A percentile compares a stretch with the other conserved stretches of the same genome.
Evolutionary conservation across 495 filamentous ascomycete genomes (phyloP).

Genomic region (Xylaria acuta): DNA sequence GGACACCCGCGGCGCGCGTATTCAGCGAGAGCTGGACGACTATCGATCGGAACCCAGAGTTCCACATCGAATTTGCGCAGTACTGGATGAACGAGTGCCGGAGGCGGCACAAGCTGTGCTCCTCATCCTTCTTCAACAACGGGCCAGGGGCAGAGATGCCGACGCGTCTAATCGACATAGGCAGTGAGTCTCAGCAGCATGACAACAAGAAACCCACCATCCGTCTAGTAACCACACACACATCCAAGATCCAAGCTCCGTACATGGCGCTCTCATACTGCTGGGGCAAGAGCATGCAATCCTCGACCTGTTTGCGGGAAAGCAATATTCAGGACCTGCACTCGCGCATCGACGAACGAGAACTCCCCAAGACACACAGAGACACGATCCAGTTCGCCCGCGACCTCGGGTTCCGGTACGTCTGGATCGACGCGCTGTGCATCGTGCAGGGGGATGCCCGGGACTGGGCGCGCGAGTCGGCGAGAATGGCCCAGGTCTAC

Average conservation of each 20-base stretch:
- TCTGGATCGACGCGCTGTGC: too few relatives aligned
- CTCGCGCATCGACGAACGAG: neutral
- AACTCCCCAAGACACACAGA: slow-evolving; percentile 33
- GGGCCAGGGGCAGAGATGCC: neutral
- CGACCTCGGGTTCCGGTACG: slow-evolving; percentile 27
- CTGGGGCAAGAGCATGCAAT: slow-evolving; percentile 27
- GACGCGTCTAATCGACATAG: neutral
- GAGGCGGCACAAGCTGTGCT: neutral
- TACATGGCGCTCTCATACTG: slow-evolving; percentile 36
- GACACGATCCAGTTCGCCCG: slow-evolving; percentile 37
- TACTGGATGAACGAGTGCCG: neutral
- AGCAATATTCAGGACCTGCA: slow-evolving; percentile 2
- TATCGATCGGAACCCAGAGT: neutral
- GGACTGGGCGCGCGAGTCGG: neutral
- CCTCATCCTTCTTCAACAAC: neutral
- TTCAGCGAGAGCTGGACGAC: slow-evolving; percentile 4
- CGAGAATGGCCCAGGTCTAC: neutral
- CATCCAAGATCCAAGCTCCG: neutral
- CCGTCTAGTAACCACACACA: neutral
- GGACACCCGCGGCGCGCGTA: neutral
- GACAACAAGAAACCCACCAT: neutral
- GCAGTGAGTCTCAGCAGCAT: neutral
- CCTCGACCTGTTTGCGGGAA: slow-evolving; percentile 11
- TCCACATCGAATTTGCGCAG: neutral
- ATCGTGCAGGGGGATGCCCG: slow-evolving; percentile 33